Evolutionary conservation across 192 early-diverging fungal genomes (phyloP), one percentile per base, ranked within the genome.

Genomic region (Dimargaris cristalligena): DNA sequence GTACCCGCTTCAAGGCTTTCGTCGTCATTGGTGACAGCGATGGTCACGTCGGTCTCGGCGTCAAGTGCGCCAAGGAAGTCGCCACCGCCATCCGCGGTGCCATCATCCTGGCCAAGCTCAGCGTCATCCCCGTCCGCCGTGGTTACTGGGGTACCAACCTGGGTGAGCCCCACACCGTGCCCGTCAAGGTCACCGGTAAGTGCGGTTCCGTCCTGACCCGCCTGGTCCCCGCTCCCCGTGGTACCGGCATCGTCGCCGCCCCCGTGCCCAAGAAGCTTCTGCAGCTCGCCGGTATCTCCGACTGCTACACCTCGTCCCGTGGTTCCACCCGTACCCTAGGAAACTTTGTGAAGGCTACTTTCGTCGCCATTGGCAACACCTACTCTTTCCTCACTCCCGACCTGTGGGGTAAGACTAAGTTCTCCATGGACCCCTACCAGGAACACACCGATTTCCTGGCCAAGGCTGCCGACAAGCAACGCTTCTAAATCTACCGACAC

Each of bases 41-140:
- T 74, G 94, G 94, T 61, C 94, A 97, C 81, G 91, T 94, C 68
- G 94, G 94, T 86, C 82, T 97, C 51, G 94, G 94, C 74, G 94
- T 97, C 78, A 97, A 97, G 86, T 97, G 94, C 85, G 92, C 94
- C 74, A 97, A 94, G 88, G 94, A 97, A 78, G 94, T 97, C 49
- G 94, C 94, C 74, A 90, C 89, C 59, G 89, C 94, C 60, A 97
- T 97, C 72, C 91, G 91, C 69, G 94, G 94, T 74, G 94, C 90
- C 74, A 93, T 97, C 70, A 90, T 93, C 79, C 85, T 97, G 63
- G 94, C 94, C 78, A 97, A 97, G 86, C 85, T 97, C 62, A 88
- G 87, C 65, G 81, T 94, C 69, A 87, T 97, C 77, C 94, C 94
- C 60, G 94, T 97, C 65, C 90, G 94, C 73, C 91, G 91, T 75